Evolutionary conservation across 2,329 filamentous ascomycete species (phyloP), one percentile per base, ranked within the genome.

Genomic region (Pyrenophora seminiperda): DNA sequence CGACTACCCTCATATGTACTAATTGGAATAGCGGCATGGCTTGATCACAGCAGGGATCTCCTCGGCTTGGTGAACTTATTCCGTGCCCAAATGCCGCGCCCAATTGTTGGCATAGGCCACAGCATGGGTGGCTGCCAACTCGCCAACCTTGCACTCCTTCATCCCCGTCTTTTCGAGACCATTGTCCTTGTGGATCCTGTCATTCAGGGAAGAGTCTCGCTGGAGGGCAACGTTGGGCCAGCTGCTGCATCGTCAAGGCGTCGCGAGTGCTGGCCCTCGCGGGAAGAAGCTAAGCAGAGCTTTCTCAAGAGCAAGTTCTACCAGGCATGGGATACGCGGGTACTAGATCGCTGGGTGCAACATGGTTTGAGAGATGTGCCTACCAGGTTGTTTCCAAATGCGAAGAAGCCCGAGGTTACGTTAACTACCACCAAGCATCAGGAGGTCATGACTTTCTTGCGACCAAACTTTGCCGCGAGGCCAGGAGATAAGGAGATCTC

Each of bases 181-280:
- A 74, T 96, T 5, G 78, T 96, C 36, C 81, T 96, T 24, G 76
- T 97, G n/a, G 92, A 97, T 67, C 91, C 92, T 0, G 89, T 94
- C 54, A 87, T 96, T 59, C 80, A 83, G 41, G 65, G 71, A 5
- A 63, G 74, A 51, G 73, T 76, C 71, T 77, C 79, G 61, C 61
- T 72, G 63, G 68, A 55, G 27, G 72, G 68, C 57, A 74, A 68
- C 57, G 65, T 70, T 22, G 65, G 68, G n/a, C 77, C 78, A 0
- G 83, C 84, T 3, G 75, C 79, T 47, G 77, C 84, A 18, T 95
- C 90, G 27, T 82, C 87, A 7, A 80, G 81, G 56, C 85, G 93
- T 11, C 85, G 90, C 34, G 92, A 97, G 61, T 65, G 82, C 47
- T 97, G 93, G 94, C 88, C 91, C 0, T 91, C 88, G 0, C 83